phyloP scores from a whole-genome alignment of 805 yeast genomes.

The Lipomyces starkeyi region DNA sequence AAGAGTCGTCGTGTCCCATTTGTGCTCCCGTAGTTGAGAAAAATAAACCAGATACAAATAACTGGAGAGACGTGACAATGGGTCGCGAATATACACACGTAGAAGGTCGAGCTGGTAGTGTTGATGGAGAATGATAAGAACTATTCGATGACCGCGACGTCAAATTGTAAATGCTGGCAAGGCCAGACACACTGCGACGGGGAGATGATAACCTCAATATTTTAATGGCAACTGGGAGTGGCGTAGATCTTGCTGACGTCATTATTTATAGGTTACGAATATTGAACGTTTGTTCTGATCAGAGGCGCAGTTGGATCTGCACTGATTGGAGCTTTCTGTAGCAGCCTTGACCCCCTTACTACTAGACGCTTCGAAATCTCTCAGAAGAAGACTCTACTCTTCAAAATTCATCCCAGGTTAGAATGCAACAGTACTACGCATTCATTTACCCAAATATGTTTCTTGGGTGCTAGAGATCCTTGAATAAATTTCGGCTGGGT shows the following conservation, averaged over 20 bases:
- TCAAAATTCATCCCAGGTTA: no score
- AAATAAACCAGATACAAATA: constrained; percentile 2
- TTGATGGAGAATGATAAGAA: background rate
- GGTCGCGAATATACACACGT: background rate
- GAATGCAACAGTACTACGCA: no score
- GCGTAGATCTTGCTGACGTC: background rate
- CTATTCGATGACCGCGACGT: background rate
- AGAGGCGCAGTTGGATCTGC: background rate
- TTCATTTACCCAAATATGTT: no score
- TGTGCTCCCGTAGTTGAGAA: background rate
- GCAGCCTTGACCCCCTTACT: no score
- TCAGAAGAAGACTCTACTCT: no score
- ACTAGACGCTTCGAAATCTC: no score
- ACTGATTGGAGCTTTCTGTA: background rate
- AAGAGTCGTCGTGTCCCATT: constrained; percentile 12
- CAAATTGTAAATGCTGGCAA: no score
- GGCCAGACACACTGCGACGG: background rate
- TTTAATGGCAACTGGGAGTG: background rate
- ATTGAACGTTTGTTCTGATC: background rate
- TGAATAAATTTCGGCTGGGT: no score
- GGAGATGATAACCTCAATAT: background rate
- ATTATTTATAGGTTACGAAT: background rate
- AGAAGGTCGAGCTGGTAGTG: background rate
- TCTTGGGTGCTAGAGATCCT: no score
- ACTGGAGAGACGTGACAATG: background rate